Conservation (phyloP, 805 yeast species). For the Lachancea cidri region DNA sequence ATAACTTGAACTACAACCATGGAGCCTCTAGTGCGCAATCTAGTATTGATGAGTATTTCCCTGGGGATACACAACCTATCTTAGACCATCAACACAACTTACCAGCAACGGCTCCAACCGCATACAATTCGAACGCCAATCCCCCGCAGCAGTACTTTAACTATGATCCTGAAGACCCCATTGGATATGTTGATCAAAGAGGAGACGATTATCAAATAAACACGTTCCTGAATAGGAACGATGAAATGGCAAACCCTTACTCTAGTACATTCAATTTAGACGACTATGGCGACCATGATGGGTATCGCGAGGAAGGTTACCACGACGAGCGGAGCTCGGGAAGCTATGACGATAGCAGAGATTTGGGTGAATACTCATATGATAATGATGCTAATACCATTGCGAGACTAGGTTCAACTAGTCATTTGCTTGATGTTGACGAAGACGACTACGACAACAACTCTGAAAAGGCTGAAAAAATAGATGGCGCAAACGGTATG, state of each 20-base stretch:
- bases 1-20: conserved; percentile 12
- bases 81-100: conserved; percentile 11
- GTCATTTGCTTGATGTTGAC: conserved; percentile 1
- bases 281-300: conserved; percentile 8
- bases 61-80: conserved; percentile 21
- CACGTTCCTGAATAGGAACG: conserved; percentile 30
- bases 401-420: conserved; percentile 7
- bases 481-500: conserved; percentile 16
- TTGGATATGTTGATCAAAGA: conserved; percentile 26
- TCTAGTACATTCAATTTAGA: conserved; percentile 7
- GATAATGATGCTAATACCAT: conserved; percentile 9
- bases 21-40: conserved; percentile 6
- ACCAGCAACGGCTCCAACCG: conserved; percentile 1
- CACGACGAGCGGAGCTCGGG: conserved; percentile 4
- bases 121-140: background rate
- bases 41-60: conserved; percentile 8
- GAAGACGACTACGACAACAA: conserved; percentile 6
- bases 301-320: conserved; percentile 2
- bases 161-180: conserved; percentile 22
- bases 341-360: conserved; percentile 7
- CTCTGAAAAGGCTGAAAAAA: conserved; percentile 7
- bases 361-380: conserved; percentile 7
- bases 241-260: conserved; percentile 35
- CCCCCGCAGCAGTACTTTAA: conserved; percentile 4
- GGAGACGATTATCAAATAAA: conserved; percentile 35